phyloP scores from a whole-genome alignment of 441 rosid genomes.

The Adansonia grandidieri region DNA sequence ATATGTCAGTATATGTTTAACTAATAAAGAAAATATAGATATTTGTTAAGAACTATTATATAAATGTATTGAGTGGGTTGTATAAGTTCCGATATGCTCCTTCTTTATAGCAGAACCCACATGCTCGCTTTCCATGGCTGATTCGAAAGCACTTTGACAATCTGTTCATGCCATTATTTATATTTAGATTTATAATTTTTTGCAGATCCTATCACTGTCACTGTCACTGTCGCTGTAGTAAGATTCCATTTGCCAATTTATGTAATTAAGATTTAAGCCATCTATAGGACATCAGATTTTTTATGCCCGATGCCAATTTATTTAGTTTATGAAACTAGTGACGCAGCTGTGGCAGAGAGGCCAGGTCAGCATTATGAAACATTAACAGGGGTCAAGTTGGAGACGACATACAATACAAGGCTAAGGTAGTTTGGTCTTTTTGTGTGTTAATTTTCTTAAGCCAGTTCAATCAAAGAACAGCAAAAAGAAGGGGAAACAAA shows the following conservation, averaged over 20 bases:
- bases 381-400: slow-evolving; percentile 27
- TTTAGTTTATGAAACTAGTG: background rate
- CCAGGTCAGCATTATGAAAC: background rate
- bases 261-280: background rate
- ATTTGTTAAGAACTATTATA: background rate
- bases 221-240: background rate
- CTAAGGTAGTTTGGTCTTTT: background rate
- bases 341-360: background rate
- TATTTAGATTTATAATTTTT: background rate
- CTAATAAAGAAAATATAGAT: background rate
- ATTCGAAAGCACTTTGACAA: slow-evolving; percentile 3
- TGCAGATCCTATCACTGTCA: slow-evolving; percentile 6
- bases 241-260: slow-evolving; percentile 23
- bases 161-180: background rate
- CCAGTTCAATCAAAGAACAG: background rate
- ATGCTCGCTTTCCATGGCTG: slow-evolving; percentile 15
- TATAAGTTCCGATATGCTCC: slow-evolving; percentile 20
- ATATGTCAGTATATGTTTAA: background rate
- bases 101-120: slow-evolving; percentile 30
- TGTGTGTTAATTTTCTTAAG: background rate
- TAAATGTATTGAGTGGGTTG: slow-evolving; percentile 12
- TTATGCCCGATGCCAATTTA: background rate
- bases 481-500: background rate
- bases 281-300: background rate
- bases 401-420: slow-evolving; percentile 24